Conservation (phyloP, 2,329 filamentous ascomycete species). For the Ceratocystis eucalypticola region DNA sequence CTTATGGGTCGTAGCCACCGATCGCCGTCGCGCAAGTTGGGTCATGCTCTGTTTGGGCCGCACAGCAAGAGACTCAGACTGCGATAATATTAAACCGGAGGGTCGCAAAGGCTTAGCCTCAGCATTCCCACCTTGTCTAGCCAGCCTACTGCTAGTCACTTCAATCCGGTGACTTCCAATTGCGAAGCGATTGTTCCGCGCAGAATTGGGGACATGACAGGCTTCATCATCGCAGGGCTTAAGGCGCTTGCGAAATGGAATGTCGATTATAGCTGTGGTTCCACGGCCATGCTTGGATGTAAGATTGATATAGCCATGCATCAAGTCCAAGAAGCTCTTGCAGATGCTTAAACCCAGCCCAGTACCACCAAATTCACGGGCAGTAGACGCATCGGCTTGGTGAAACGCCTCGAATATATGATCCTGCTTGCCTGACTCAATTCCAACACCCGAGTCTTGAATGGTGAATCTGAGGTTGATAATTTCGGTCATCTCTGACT, state of each 20-base stretch:
- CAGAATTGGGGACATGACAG: not conserved
- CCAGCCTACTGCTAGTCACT: not conserved
- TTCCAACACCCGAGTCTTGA: slow-evolving; percentile 69
- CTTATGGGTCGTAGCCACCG: slow-evolving; percentile 30
- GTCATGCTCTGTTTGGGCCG: slow-evolving; percentile 20
- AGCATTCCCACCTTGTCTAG: not conserved
- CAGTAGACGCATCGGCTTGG: slow-evolving; percentile 69
- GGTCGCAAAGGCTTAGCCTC: too few relatives aligned
- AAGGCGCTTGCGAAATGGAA: slow-evolving; percentile 53
- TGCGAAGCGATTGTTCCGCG: not conserved
- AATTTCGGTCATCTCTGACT: slow-evolving; percentile 48
- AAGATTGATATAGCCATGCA: slow-evolving; percentile 61
- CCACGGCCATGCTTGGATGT: slow-evolving; percentile 54
- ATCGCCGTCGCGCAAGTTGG: slow-evolving; percentile 20
- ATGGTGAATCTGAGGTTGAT: slow-evolving; percentile 59
- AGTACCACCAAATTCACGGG: slow-evolving; percentile 64
- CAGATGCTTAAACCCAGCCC: slow-evolving; percentile 67
- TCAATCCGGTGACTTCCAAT: not conserved
- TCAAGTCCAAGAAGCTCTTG: slow-evolving; percentile 66
- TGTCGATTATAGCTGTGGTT: slow-evolving; percentile 62
- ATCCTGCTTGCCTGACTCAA: slow-evolving; percentile 61
- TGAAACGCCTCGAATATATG: slow-evolving; percentile 68
- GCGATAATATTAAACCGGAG: not conserved
- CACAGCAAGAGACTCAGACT: not conserved
- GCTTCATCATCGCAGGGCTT: slow-evolving; percentile 1